A percentile compares a stretch with the other conserved stretches of the same genome.
Conservation (phyloP, 345 rosid species). For the Gossypium raimondii region DNA sequence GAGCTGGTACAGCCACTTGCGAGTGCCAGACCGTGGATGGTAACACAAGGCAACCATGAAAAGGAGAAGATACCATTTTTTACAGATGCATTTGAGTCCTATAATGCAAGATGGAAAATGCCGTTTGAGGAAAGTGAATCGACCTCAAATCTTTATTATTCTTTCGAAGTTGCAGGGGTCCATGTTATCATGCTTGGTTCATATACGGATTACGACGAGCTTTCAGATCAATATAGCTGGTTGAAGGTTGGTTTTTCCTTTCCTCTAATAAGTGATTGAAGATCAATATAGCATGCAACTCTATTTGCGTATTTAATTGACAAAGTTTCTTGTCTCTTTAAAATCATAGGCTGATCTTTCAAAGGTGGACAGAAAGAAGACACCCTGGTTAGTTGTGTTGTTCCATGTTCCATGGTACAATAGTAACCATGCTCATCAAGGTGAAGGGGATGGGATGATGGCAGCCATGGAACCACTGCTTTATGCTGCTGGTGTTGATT, state of each 20-base stretch:
- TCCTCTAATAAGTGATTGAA: not conserved
- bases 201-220: conserved; percentile 56
- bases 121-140: conserved; percentile 89
- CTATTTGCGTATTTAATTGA: not conserved
- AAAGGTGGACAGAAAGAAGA: conserved; percentile 71
- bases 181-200: conserved; percentile 92
- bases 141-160: conserved; percentile 81
- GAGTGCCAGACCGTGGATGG: conserved; percentile 98
- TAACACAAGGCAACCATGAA: conserved; percentile 93
- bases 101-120: conserved; percentile 93
- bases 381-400: conserved; percentile 84
- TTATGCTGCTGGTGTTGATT: conserved; percentile 69
- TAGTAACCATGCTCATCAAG: conserved; percentile 79
- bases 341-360: conserved; percentile 61
- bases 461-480: conserved; percentile 80
- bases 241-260: conserved; percentile 49
- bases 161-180: conserved; percentile 83
- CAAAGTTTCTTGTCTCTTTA: conserved; percentile 9
- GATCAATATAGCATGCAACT: not conserved
- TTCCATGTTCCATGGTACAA: conserved; percentile 97
- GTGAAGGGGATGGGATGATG: conserved; percentile 83
- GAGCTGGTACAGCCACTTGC: conserved; percentile 88
- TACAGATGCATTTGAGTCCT: conserved; percentile 66
- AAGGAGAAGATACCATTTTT: conserved; percentile 63
- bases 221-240: conserved; percentile 78